A percentile compares a stretch with the other conserved stretches of the same genome.
Conservation (phyloP, 352 stramenopile genomes). For the Phytophthora hibernalis region DNA sequence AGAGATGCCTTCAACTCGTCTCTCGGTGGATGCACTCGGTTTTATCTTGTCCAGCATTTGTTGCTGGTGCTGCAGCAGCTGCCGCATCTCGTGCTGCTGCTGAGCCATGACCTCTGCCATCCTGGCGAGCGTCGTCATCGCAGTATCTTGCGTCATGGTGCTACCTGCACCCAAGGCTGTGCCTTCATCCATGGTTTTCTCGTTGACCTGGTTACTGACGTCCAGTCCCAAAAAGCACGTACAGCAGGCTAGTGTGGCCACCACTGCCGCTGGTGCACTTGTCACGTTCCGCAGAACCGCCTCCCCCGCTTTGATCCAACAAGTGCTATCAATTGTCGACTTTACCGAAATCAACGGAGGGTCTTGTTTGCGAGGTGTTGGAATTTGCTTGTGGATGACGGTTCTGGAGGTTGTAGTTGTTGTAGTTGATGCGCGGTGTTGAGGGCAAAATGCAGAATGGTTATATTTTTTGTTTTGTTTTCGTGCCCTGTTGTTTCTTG, state of each 20-base stretch:
- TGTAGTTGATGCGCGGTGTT: too few species aligned
- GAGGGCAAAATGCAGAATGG: too few species aligned
- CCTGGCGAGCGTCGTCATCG: slow-evolving; percentile 6
- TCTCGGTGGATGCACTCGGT: neutral
- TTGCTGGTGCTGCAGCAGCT: slow-evolving; percentile 9
- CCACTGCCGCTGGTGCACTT: neutral
- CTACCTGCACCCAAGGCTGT: neutral
- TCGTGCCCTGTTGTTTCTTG: too few species aligned
- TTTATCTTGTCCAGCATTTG: slow-evolving; percentile 2
- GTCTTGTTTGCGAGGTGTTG: too few species aligned
- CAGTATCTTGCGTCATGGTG: neutral
- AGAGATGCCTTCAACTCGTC: slow-evolving; percentile 6
- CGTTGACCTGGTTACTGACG: neutral
- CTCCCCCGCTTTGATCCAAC: neutral
- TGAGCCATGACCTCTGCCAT: neutral
- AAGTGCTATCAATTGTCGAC: slow-evolving; percentile 14
- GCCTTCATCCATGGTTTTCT: slow-evolving; percentile 5
- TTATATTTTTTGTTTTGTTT: too few species aligned
- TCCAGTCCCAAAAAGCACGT: neutral
- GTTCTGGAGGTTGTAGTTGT: too few species aligned
- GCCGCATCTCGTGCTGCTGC: slow-evolving; percentile 7
- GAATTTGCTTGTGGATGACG: too few species aligned
- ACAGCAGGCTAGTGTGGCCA: slow-evolving; percentile 12
- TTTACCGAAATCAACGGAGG: neutral
- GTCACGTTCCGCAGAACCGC: neutral